Base-by-base conservation (phyloP, 2,329 filamentous ascomycete species). In the Metarhizium album region DNA sequence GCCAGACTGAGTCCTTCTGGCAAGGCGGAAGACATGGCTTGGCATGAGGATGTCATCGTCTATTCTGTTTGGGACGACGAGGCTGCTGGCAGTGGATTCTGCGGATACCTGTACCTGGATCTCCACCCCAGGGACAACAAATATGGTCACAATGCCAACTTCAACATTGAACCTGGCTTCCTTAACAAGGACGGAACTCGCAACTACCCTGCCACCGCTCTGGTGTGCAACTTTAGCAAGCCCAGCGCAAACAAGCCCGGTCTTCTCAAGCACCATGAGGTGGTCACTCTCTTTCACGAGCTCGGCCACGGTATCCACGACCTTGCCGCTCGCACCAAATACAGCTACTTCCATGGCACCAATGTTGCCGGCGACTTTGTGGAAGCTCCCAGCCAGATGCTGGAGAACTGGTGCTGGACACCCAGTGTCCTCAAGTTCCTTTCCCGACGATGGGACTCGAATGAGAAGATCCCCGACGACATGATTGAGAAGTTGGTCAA, bases 181-280 rank as follows among this genome's bases (percentile, higher is more conserved):
- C 69, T 82, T 51, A 72, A 76, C 52, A 72, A 78, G 48, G 80
- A 89, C 53, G 86, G 86, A 54, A 83, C 79, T 35, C 78, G 86
- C 50, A 76, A 82, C 51, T 90, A 90, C 64, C 86, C 87, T 5
- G 84, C 84, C 1, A 91, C 87, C 0, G 85, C 87, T 1, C 73
- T 91, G 11, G 86, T 91, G 11, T 91, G 87, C 76, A 91, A 91
- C 70, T 91, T 91, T 66, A 86, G 82, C 63, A 90, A 90, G 68
- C 84, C 87, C 2, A 86, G 84, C 1, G 71, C 80, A 9, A 85
- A 78, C 62, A 90, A 89, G 67, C 87, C 87, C 4, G 86, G 82
- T 22, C 74, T 91, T 3, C 76, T 93, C 42, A 90, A 90, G 74
- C 87, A 91, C 61, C 83, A 87, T 50, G 86, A 91, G 66, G 85